Evolutionary conservation across 2,329 filamentous ascomycete genomes (phyloP).

Genomic region (Colletotrichum endophyticum): DNA sequence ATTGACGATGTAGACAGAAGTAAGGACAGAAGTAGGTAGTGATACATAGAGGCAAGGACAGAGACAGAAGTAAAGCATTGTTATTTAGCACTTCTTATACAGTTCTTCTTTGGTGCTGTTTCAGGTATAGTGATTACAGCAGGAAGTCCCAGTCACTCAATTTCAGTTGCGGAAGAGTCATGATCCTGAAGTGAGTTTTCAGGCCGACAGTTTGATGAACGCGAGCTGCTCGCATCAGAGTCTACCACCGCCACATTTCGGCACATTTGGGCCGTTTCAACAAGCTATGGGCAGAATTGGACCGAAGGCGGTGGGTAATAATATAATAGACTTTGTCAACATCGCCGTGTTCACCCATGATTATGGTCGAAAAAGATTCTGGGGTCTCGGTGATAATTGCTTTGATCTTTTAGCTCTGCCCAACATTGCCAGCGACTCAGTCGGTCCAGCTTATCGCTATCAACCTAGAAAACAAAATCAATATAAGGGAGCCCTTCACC

Average conservation of each 20-base stretch:
- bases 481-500: not conserved
- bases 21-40: not conserved
- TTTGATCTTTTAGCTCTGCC: not conserved
- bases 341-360: not conserved
- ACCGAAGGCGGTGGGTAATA: not conserved
- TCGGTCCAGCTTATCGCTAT: not conserved
- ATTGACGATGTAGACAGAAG: no score
- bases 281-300: not conserved
- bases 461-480: rapidly evolving
- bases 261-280: not conserved
- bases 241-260: not conserved
- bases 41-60: not conserved
- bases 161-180: not conserved
- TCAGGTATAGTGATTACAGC: not conserved
- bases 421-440: not conserved
- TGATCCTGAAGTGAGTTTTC: not conserved
- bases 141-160: not conserved
- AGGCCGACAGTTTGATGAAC: not conserved
- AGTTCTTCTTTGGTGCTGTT: not conserved
- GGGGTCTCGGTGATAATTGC: not conserved
- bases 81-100: not conserved
- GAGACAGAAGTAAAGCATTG: not conserved
- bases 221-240: not conserved
- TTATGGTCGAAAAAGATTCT: rapidly evolving
- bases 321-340: not conserved